Evolutionary conservation across 2,329 filamentous ascomycete genomes (phyloP), one percentile per base, ranked within the genome.

Genomic region (Penicillium sp.): DNA sequence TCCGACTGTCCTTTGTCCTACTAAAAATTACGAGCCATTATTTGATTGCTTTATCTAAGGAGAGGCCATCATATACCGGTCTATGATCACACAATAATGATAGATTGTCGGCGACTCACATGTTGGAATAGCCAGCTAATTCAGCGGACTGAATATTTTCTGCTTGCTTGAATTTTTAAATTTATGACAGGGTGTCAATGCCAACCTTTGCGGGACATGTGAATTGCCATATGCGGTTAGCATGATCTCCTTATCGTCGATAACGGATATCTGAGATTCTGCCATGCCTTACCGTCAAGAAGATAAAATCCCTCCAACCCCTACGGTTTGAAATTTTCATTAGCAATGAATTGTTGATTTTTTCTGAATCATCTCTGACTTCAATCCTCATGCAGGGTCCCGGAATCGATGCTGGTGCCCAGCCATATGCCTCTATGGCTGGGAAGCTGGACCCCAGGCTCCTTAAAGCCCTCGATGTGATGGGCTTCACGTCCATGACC

Each of bases 401-500:
- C 12, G 29, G 46, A 25, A 46, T 53, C 31, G 54, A 42, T 33
- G 52, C 62, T 55, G 62, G 41, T 46, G 46, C 56, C 23, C 58
- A 59, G 60, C 60, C 64, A 25, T 68, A 66, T 50, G 45, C 63
- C 8, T 52, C 52, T 15, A 66, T 70, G 67, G 57, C 66, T 48
- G 66, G 68, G 10, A 68, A 65, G 54, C 59, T 71, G 29, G 62
- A 71, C 46, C 32, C 66, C 6, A 53, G 56, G 44, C 62, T 71
- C 6, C 56, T 71, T 4, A 48, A 67, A 53, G 67, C 61, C 41
- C 51, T 71, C 23, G 54, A 62, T 8, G 63, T 65, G 47, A 63
- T 66, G 62, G 62, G 59, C 0, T 70, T 71, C 46, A 54, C 61
- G n/a, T 55, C 49, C 56, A 79, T 80, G 77, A 76, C 75, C 6